These are phyloP conservation scores for Microdochium trichocladiopsis DNA, from an alignment of 2,329 filamentous ascomycete species.

Conservation along the genomic window DNA sequence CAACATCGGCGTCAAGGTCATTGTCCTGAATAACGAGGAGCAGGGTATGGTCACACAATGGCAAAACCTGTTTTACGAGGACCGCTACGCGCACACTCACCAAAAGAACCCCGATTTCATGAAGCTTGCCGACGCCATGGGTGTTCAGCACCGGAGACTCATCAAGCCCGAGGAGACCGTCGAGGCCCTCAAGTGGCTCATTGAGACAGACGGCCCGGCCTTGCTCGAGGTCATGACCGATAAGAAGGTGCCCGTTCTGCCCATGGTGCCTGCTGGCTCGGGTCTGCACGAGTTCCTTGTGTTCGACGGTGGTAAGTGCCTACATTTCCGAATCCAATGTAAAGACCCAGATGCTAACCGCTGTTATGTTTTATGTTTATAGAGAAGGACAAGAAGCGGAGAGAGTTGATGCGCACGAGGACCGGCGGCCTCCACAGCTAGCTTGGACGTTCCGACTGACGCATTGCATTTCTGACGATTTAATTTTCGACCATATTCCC, in stretches of 20 bases:
- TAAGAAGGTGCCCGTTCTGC: constrained; percentile 87
- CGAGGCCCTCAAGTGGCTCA: constrained; percentile 78
- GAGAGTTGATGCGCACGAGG: constrained; percentile 59
- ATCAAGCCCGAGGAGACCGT: constrained; percentile 70
- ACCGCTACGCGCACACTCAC: constrained; percentile 87
- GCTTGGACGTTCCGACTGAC: neutral
- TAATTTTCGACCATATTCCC: neutral
- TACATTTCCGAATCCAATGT: neutral
- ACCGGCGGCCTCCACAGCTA: constrained; percentile 44
- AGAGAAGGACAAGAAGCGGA: constrained; percentile 63
- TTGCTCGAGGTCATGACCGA: constrained; percentile 89
- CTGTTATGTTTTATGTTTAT: constrained; percentile 25
- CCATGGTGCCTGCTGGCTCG: constrained; percentile 88
- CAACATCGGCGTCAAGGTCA: constrained; percentile 92
- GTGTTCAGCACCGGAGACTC: constrained; percentile 66
- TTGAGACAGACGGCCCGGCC: constrained; percentile 83
- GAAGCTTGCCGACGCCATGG: constrained; percentile 89
- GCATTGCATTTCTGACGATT: neutral
- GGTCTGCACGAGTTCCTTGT: constrained; percentile 90
- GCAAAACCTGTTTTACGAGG: constrained; percentile 96
- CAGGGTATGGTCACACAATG: constrained; percentile 99
- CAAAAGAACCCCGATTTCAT: constrained; percentile 95
- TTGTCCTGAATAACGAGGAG: constrained; percentile 94
- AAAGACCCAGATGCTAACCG: constrained; percentile 26
- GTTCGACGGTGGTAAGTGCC: constrained; percentile 65